Percentiles rank a stretch among this genome's conserved stretches.
phyloP scores from a whole-genome alignment of 768 basidiomycete genomes.

The Hygrocybe coccinea region DNA sequence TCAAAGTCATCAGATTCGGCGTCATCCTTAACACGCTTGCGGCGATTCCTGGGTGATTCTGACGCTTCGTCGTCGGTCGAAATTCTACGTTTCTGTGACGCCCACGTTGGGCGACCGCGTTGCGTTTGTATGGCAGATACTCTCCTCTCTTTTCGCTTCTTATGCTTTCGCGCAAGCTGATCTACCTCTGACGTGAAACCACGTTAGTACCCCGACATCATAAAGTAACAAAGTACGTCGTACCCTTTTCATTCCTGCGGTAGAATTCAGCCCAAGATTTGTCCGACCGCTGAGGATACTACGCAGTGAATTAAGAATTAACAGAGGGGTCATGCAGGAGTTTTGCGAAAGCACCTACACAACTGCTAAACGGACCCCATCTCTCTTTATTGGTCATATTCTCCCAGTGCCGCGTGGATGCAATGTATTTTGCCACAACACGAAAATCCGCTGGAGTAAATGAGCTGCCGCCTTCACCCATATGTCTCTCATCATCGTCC shows the following conservation, averaged over 20 bases:
- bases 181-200: constrained; percentile 28
- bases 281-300: constrained; percentile 52
- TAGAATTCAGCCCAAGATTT: constrained; percentile 64
- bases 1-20: constrained; percentile 13
- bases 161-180: constrained; percentile 37
- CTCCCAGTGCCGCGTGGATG: constrained; percentile 44
- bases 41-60: not conserved
- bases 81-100: constrained; percentile 11
- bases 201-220: constrained; percentile 18
- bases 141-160: constrained; percentile 19
- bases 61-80: not conserved
- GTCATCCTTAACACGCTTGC: not conserved
- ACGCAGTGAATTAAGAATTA: not conserved
- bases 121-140: constrained; percentile 22
- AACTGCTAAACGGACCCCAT: constrained; percentile 52
- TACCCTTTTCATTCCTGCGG: constrained; percentile 48
- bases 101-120: constrained; percentile 31
- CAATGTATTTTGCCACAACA: constrained; percentile 55
- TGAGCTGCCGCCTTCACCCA: constrained; percentile 47
- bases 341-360: constrained; percentile 32
- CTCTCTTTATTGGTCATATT: constrained; percentile 39
- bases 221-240: constrained; percentile 11
- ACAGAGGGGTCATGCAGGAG: not conserved
- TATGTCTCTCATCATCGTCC: constrained; percentile 37
- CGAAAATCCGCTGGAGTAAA: constrained; percentile 63